A percentile compares a stretch with the other conserved stretches of the same genome.
Evolutionary conservation across 192 early-diverging fungal genomes (phyloP).

Genomic region (Powellomyces hirtus): DNA sequence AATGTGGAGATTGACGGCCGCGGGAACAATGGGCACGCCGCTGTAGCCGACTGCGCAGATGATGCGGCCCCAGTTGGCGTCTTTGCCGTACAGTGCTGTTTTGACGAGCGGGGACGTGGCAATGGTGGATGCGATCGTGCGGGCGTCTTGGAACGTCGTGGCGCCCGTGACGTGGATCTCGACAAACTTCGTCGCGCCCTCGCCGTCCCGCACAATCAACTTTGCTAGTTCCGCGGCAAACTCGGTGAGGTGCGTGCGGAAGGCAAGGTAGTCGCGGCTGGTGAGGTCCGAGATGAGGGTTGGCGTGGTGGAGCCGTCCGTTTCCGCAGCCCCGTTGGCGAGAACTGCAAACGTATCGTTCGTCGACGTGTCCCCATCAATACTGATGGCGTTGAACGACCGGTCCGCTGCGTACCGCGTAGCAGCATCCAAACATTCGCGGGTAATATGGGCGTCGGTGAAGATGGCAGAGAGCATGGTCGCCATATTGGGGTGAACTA

Average conservation of each 20-base stretch:
- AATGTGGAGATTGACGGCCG: constrained; percentile 73
- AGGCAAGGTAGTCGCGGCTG: constrained; percentile 57
- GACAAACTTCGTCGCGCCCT: constrained; percentile 97
- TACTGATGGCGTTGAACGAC: constrained; percentile 92
- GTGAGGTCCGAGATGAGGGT: constrained; percentile 24
- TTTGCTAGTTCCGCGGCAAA: constrained; percentile 86
- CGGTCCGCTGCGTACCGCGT: constrained; percentile 79
- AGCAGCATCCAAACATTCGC: constrained; percentile 66
- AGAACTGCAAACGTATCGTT: constrained; percentile 91
- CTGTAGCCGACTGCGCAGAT: constrained; percentile 86
- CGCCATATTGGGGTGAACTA: constrained; percentile 95
- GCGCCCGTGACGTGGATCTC: constrained; percentile 83
- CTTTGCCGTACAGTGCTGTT: constrained; percentile 92
- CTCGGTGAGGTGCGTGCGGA: constrained; percentile 70
- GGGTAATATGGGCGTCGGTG: constrained; percentile 75
- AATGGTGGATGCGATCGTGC: constrained; percentile 79
- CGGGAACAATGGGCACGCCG: constrained; percentile 70
- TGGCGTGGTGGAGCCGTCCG: not conserved
- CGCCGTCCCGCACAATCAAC: constrained; percentile 91
- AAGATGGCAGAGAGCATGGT: constrained; percentile 85
- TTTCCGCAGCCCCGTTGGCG: constrained; percentile 73
- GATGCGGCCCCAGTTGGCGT: constrained; percentile 98
- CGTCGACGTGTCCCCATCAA: constrained; percentile 96
- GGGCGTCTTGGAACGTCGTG: constrained; percentile 69
- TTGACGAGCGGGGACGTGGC: constrained; percentile 93